Conservation (phyloP, 805 yeast species). For the Wilhelminamyces savonicus region DNA sequence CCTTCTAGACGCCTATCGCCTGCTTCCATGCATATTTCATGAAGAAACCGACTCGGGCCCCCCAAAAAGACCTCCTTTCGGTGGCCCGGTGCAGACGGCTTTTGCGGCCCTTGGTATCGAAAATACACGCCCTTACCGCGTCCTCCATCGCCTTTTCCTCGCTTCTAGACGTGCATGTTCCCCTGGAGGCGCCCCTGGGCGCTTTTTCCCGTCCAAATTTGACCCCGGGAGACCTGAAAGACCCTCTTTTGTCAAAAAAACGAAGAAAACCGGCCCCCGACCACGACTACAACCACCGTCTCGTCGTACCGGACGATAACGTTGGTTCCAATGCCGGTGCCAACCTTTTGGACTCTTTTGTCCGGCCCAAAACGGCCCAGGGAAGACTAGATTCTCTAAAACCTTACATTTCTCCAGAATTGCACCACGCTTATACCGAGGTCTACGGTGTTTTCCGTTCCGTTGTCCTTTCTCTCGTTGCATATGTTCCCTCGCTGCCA, state of each 20-base stretch:
- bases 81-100: slow-evolving; percentile 29
- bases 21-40: too few relatives aligned
- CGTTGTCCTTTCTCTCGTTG: slow-evolving; percentile 11
- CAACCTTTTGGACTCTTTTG: not conserved
- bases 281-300: not conserved
- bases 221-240: not conserved
- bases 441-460: slow-evolving; percentile 23
- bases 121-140: slow-evolving; percentile 28
- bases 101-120: slow-evolving; percentile 30
- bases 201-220: not conserved
- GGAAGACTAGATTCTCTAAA: slow-evolving; percentile 19
- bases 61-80: too few relatives aligned
- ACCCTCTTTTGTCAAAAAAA: not conserved
- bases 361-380: slow-evolving; percentile 10
- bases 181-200: not conserved
- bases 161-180: slow-evolving; percentile 7
- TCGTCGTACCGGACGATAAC: not conserved
- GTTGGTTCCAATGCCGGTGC: not conserved
- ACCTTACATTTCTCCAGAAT: slow-evolving; percentile 20
- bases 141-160: slow-evolving; percentile 20
- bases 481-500: not conserved
- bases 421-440: slow-evolving; percentile 23
- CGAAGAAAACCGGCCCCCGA: not conserved
- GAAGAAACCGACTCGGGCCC: too few relatives aligned
- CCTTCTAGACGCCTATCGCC: too few relatives aligned